Conservation (phyloP, 1,284 basidiomycete genomes). For the Vanrija sp. region DNA sequence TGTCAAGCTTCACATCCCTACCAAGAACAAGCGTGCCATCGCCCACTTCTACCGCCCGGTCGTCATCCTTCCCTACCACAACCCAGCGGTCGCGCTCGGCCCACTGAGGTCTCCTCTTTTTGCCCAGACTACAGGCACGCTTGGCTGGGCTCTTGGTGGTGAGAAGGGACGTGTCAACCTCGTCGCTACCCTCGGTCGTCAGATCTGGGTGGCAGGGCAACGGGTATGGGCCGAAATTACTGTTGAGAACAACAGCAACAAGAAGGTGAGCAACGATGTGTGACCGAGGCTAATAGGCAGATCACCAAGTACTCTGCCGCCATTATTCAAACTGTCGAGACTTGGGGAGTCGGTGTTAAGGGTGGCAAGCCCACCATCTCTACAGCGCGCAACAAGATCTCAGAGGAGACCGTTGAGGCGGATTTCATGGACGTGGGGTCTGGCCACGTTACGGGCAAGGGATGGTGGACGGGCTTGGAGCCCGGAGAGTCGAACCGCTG, state of each 20-base stretch:
- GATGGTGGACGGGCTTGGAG: slow-evolving; percentile 79
- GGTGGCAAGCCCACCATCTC: slow-evolving; percentile 50
- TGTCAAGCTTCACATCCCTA: slow-evolving; percentile 70
- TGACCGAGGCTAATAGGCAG: slow-evolving; percentile 17
- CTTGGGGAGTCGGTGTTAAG: slow-evolving; percentile 54
- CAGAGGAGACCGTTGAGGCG: slow-evolving; percentile 63
- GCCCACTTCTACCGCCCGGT: slow-evolving; percentile 89
- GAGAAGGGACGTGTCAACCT: slow-evolving; percentile 68
- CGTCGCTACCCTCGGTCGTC: slow-evolving; percentile 67
- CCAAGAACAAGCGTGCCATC: slow-evolving; percentile 64
- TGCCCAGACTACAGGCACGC: slow-evolving; percentile 57
- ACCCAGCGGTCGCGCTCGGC: slow-evolving; percentile 62
- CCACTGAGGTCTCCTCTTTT: slow-evolving; percentile 62
- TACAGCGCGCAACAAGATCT: slow-evolving; percentile 55
- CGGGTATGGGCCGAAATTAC: slow-evolving; percentile 66
- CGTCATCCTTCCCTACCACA: slow-evolving; percentile 74
- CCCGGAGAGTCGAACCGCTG: slow-evolving; percentile 57
- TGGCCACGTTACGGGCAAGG: slow-evolving; percentile 68
- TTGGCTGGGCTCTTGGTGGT: slow-evolving; percentile 58
- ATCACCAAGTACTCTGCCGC: slow-evolving; percentile 65
- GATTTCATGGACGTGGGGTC: slow-evolving; percentile 56
- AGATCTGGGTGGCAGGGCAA: slow-evolving; percentile 82
- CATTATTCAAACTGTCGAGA: slow-evolving; percentile 67
- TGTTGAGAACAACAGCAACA: slow-evolving; percentile 70
- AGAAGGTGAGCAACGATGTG: slow-evolving; percentile 49